phyloP scores from a whole-genome alignment of 257 asterid species.

The Solanum piurae region DNA sequence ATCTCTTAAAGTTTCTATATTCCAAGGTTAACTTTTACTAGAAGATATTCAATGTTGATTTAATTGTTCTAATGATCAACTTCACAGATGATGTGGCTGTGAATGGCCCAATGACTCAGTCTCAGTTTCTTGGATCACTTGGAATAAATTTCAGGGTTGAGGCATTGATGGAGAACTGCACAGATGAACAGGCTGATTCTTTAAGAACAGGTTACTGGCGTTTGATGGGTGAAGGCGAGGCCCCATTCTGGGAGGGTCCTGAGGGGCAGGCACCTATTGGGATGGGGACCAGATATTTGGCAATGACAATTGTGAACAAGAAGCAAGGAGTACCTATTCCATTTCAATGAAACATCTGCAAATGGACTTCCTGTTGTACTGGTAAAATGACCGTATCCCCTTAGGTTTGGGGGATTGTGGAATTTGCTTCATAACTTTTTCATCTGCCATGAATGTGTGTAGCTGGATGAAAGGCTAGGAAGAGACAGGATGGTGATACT shows the following conservation, averaged over 20 bases:
- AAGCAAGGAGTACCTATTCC: slow-evolving; percentile 68
- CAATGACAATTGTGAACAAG: slow-evolving; percentile 60
- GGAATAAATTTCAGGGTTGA: slow-evolving; percentile 74
- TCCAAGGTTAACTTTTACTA: not conserved
- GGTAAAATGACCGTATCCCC: not conserved
- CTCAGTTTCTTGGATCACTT: slow-evolving; percentile 70
- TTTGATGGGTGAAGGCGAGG: slow-evolving; percentile 79
- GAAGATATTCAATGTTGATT: not conserved
- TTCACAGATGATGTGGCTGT: slow-evolving; percentile 40
- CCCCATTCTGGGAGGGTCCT: slow-evolving; percentile 82
- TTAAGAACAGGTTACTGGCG: slow-evolving; percentile 77
- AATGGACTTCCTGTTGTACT: not conserved
- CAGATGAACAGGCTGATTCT: slow-evolving; percentile 62
- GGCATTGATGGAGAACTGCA: slow-evolving; percentile 55
- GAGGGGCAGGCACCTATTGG: slow-evolving; percentile 58
- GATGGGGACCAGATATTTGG: slow-evolving; percentile 70
- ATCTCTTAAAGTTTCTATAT: not conserved
- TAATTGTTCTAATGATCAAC: not conserved
- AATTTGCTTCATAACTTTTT: not conserved
- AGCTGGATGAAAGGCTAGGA: not conserved
- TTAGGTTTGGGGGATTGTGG: not conserved
- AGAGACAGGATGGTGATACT: not conserved
- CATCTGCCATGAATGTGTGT: not conserved
- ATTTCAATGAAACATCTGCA: slow-evolving; percentile 18
- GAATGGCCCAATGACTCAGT: slow-evolving; percentile 79